Evolutionary conservation across 2,329 filamentous ascomycete species (phyloP).

Genomic region (Microdochium nivale): DNA sequence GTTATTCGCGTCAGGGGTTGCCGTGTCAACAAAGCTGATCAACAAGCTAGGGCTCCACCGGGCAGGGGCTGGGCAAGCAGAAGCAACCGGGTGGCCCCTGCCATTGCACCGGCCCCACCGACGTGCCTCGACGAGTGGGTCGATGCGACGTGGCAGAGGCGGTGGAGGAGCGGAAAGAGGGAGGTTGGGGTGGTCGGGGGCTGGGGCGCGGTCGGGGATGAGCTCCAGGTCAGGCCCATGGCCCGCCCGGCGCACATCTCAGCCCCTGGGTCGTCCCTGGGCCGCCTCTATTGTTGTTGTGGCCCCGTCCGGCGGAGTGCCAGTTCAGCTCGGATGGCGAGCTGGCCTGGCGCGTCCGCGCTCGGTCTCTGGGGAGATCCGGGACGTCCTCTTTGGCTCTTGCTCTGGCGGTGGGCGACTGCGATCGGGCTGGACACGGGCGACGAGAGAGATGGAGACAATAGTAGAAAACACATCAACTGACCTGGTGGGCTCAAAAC

Average conservation of each 20-base stretch:
- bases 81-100: background rate
- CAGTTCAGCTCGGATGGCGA: too few species aligned
- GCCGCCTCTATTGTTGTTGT: too few species aligned
- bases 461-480: slow-evolving; percentile 15
- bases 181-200: background rate
- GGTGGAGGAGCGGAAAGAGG: background rate
- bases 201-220: background rate
- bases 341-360: too few species aligned
- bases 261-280: too few species aligned
- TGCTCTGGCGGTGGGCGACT: too few species aligned
- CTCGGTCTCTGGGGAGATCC: too few species aligned
- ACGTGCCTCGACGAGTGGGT: background rate
- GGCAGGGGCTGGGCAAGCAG: background rate
- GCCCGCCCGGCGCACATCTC: background rate
- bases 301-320: too few species aligned
- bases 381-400: too few species aligned
- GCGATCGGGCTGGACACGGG: background rate
- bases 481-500: slow-evolving; percentile 43
- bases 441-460: background rate
- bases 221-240: background rate
- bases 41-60: background rate
- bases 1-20: background rate
- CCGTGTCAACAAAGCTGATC: background rate
- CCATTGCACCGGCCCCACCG: background rate
- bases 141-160: background rate